phyloP scores from a whole-genome alignment of 2,329 filamentous ascomycete genomes.

The Aspergillus hortae region DNA sequence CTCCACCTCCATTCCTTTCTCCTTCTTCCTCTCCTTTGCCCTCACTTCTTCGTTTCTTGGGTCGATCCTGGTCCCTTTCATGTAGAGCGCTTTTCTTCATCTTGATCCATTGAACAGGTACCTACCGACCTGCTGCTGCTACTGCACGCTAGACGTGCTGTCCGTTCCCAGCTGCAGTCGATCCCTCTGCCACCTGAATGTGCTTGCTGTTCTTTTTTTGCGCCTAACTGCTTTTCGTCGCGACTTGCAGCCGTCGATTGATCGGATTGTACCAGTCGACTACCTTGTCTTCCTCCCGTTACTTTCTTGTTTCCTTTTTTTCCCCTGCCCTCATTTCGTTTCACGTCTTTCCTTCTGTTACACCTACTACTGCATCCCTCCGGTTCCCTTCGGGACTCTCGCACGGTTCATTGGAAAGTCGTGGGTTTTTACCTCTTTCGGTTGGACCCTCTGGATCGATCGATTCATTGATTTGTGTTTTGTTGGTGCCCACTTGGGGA shows the following conservation, averaged over 20 bases:
- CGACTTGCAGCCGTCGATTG: background rate
- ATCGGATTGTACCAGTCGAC: background rate
- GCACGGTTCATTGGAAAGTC: constrained; percentile 10
- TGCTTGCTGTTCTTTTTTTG: constrained; percentile 8
- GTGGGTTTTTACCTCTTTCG: background rate
- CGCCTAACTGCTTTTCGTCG: background rate
- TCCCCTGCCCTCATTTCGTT: constrained; percentile 1
- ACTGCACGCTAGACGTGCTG: constrained; percentile 23
- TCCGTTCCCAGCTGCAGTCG: constrained; percentile 16
- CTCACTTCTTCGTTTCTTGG: background rate
- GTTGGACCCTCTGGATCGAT: constrained; percentile 1
- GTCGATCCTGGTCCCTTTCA: constrained; percentile 1
- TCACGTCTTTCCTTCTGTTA: constrained; percentile 2
- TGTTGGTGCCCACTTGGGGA: constrained; percentile 1
- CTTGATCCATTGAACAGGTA: constrained; percentile 4
- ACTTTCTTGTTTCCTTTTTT: constrained; percentile 2
- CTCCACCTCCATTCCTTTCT: background rate
- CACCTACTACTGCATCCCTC: background rate
- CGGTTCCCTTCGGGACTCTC: background rate
- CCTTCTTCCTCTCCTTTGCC: constrained; percentile 4
- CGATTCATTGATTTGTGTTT: background rate
- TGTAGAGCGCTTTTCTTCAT: background rate
- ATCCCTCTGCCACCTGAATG: constrained; percentile 17
- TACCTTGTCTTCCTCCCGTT: background rate
- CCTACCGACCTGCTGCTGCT: constrained; percentile 11